Evolutionary conservation across 2,329 filamentous ascomycete species (phyloP).

Genomic region (Thermoascus crustaceus): DNA sequence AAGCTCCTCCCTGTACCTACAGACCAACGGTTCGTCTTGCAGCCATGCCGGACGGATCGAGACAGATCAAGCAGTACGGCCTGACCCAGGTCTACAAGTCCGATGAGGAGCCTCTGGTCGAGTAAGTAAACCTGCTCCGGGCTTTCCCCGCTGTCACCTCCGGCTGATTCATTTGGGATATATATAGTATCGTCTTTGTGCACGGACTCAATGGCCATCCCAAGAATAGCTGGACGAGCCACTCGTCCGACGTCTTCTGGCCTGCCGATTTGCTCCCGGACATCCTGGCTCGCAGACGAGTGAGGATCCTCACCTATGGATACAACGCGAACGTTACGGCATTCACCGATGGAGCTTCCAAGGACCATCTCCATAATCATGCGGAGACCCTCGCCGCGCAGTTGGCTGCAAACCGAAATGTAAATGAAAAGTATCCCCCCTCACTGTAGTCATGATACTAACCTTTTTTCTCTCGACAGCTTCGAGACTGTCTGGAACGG

Average conservation of each 20-base stretch:
- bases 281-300: constrained; percentile 49
- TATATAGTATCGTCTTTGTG: constrained; percentile 53
- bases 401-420: constrained; percentile 55
- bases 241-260: constrained; percentile 53
- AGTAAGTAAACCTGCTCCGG: constrained; percentile 20
- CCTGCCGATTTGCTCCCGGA: constrained; percentile 58
- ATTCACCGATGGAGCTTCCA: constrained; percentile 48
- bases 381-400: constrained; percentile 59
- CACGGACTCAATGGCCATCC: constrained; percentile 63
- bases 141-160: neutral
- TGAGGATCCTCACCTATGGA: constrained; percentile 62
- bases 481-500: constrained; percentile 44
- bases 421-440: no score
- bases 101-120: constrained; percentile 30
- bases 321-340: constrained; percentile 60
- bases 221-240: constrained; percentile 53
- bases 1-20: no score
- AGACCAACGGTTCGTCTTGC: no score
- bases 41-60: neutral
- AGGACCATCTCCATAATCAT: constrained; percentile 62
- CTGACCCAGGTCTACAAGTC: constrained; percentile 35
- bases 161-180: neutral
- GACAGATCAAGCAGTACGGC: constrained; percentile 29
- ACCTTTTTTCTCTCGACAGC: constrained; percentile 18
- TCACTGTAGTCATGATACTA: neutral